Conservation (phyloP, 2,329 filamentous ascomycete species). For the Colletotrichum spaethianum region DNA sequence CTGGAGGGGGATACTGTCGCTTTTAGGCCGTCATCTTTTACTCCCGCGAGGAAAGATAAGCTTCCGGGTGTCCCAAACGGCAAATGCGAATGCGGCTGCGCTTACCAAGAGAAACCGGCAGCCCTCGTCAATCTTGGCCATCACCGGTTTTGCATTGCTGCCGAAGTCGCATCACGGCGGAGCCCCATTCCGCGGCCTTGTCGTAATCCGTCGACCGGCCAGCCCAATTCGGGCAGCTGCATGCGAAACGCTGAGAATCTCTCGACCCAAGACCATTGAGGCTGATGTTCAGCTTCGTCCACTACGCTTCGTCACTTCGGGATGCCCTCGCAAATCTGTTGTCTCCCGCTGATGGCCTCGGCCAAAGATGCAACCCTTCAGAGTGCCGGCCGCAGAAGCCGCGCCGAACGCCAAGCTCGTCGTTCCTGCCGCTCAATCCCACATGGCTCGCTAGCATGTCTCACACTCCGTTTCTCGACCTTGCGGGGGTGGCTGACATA, state of each 20-base stretch:
- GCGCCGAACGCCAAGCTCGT: constrained; percentile 9
- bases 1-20: no score
- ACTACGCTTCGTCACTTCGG: neutral
- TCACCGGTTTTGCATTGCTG: neutral
- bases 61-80: neutral
- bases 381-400: neutral
- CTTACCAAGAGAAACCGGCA: constrained; percentile 8
- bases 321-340: neutral
- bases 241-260: constrained; percentile 1
- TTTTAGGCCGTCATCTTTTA: neutral
- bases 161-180: constrained; percentile 5
- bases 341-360: neutral
- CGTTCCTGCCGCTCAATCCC: constrained; percentile 15
- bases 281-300: neutral
- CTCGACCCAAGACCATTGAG: neutral
- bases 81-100: neutral
- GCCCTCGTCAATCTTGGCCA: neutral
- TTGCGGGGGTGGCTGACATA: constrained; percentile 3
- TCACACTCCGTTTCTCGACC: constrained; percentile 9
- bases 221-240: constrained; percentile 15
- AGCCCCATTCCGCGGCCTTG: neutral
- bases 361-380: neutral
- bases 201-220: neutral
- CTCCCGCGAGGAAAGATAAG: neutral
- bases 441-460: constrained; percentile 25